Evolutionary conservation across 805 yeast species (phyloP).

Genomic region (Pichia occidentalis): DNA sequence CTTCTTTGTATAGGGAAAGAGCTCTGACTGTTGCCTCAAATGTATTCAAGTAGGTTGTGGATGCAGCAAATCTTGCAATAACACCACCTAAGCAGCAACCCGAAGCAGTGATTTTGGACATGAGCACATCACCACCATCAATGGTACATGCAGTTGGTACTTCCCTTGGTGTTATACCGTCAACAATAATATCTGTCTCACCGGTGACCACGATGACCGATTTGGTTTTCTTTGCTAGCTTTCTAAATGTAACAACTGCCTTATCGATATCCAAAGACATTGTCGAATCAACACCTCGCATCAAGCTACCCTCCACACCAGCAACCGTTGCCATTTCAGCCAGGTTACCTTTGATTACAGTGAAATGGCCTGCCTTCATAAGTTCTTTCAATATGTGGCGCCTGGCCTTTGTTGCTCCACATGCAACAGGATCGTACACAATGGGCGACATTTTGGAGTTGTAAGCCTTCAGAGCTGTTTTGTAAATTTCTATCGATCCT

Average conservation of each 20-base stretch:
- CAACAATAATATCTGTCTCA: slow-evolving; percentile 41
- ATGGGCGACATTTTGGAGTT: slow-evolving; percentile 52
- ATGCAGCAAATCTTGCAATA: slow-evolving; percentile 53
- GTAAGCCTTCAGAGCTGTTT: slow-evolving; percentile 51
- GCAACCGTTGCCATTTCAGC: slow-evolving; percentile 71
- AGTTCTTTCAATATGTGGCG: slow-evolving; percentile 40
- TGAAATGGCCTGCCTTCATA: slow-evolving; percentile 49
- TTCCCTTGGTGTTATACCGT: slow-evolving; percentile 32
- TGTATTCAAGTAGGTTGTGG: slow-evolving; percentile 31
- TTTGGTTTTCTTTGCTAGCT: slow-evolving; percentile 44
- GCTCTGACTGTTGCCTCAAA: slow-evolving; percentile 49
- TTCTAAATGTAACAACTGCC: slow-evolving; percentile 36
- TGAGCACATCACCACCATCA: slow-evolving; percentile 52
- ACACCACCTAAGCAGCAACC: slow-evolving; percentile 80
- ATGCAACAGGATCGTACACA: slow-evolving; percentile 89
- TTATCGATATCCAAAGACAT: slow-evolving; percentile 17
- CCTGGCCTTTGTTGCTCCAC: slow-evolving; percentile 70
- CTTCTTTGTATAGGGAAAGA: slow-evolving; percentile 49
- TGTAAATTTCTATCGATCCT: slow-evolving; percentile 35
- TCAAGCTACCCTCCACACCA: slow-evolving; percentile 33
- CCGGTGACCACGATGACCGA: slow-evolving; percentile 74
- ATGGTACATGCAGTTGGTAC: slow-evolving; percentile 22
- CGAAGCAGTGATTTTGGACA: slow-evolving; percentile 71
- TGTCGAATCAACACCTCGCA: slow-evolving; percentile 70
- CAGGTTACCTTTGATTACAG: slow-evolving; percentile 77